A percentile compares a stretch with the other conserved stretches of the same genome.
phyloP scores from a whole-genome alignment of 352 stramenopile genomes.

The Phytopythium delawarense region DNA sequence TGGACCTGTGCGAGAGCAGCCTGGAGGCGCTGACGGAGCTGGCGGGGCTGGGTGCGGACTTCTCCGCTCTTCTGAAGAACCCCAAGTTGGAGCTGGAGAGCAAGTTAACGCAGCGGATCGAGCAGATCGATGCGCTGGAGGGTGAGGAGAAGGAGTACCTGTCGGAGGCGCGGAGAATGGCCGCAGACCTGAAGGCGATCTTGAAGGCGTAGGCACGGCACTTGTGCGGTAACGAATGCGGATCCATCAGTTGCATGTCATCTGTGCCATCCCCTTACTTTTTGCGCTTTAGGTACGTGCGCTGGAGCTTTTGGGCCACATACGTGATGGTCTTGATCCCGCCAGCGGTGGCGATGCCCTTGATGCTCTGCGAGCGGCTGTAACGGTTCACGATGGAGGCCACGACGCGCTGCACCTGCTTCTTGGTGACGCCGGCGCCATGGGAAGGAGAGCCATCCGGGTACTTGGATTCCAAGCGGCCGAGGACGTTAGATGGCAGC shows the following conservation, averaged over 20 bases:
- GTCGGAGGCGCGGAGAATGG: conserved; percentile 56
- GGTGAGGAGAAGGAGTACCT: conserved; percentile 69
- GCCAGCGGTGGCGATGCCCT: conserved; percentile 83
- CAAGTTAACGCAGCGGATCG: conserved; percentile 49
- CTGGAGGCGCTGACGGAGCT: conserved; percentile 74
- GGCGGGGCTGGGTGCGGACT: conserved; percentile 50
- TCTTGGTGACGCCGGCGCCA: conserved; percentile 38
- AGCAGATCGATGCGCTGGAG: conserved; percentile 53
- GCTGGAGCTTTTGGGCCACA: conserved; percentile 80
- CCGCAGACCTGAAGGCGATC: conserved; percentile 45
- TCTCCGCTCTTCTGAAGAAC: conserved; percentile 50
- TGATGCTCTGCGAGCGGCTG: conserved; percentile 87
- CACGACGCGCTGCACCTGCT: conserved; percentile 59
- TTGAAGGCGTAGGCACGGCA: conserved; percentile 13
- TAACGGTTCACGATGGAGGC: conserved; percentile 76
- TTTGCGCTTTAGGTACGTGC: conserved; percentile 65
- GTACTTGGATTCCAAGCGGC: conserved; percentile 28
- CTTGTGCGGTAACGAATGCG: background rate
- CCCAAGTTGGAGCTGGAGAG: conserved; percentile 37
- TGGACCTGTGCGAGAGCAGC: conserved; percentile 75
- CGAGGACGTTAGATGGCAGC: conserved; percentile 47
- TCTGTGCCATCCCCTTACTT: conserved; percentile 5
- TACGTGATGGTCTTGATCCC: conserved; percentile 79
- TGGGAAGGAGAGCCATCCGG: conserved; percentile 19
- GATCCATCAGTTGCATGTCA: background rate